Evolutionary conservation across 768 basidiomycete genomes (phyloP), one percentile per base, ranked within the genome.

Genomic region (Hemileccinum impolitum): DNA sequence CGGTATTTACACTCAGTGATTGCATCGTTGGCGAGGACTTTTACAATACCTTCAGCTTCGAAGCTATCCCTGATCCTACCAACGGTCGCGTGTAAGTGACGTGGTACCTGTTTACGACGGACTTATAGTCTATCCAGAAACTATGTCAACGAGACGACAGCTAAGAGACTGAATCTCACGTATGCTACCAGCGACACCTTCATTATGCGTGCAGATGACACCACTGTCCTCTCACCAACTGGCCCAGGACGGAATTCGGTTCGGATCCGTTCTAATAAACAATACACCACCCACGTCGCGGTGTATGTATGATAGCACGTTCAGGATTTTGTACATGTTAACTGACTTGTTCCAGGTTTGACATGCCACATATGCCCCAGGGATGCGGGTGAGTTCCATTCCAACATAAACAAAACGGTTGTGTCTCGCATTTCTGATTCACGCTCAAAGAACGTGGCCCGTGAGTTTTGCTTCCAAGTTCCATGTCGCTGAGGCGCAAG

Each of bases 191-290:
- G 46, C 7, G n/a, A 66, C 35, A 66, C 58, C 4, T 69, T 72
- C 43, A 55, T 70, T 32, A 54, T 72, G 55, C 71, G 71, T 3
- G 69, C 70, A 18, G 72, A 72, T 39, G 58, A 70, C 45, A 69
- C 62, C 0, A 63, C 64, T 7, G 50, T 60, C 11, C 60, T 72
- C 36, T 43, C 57, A 2, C 2, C 67, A 9, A 58, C 17, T 15
- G 60, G 60, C 9, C 62, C 64, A 1, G 71, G 71, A 36, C 60
- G 72, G 15, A 64, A 73, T 43, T 72, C 70, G 10, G 63, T 73
- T 47, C 56, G 71, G 14, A 70, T 72, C 30, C 55, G 57, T 43
- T 57, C 62, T 2, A 61, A 63, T 19, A 56, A 59, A 11, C 54
- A 62, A 19, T 73, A 67, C 47, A 63, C 60, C 12, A 63, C 64